Base-by-base conservation (phyloP, 1,284 basidiomycete genomes). In the Mycosarcoma mackinlayi region DNA sequence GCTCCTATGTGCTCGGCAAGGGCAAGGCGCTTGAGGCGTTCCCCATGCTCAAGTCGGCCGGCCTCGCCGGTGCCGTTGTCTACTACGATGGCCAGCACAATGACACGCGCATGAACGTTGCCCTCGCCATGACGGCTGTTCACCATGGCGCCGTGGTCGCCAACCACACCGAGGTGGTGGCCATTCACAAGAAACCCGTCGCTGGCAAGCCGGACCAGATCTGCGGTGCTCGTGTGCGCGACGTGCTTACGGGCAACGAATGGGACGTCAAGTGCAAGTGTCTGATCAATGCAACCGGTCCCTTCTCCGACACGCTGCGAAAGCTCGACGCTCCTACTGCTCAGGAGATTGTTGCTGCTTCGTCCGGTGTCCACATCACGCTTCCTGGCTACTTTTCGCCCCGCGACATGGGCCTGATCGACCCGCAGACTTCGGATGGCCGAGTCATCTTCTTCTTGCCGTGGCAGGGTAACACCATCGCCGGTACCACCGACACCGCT, bases 11-110 rank as follows among this genome's bases (percentile, higher is more conserved):
- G 73, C 94, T 98, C 90, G 91, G 90, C 57, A 70, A 75, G 81
- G 91, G 92, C 27, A 94, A 94, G 81, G 92, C 95, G 0, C 85
- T 98, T 25, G 93, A 97, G 80, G 89, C 91, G 0, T 98, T 98
- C 86, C 95, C 95, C 1, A 96, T 96, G 92, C 87, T 98, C 74
- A 97, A 97, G 84, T 86, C 87, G 19, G 89, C 94, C n/a, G 93
- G 93, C 24, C 87, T 98, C 16, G 92, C 94, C 28, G 95, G 95
- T 34, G 93, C 93, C 21, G 87, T 98, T 64, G 94, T 98, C 45
- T 98, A 98, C 84, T 97, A 98, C 74, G 95, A 98, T 79, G 94
- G 93, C 49, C 95, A 97, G 85, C 95, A 98, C 85, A 98, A 97
- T 79, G 95, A 98, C 81, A 91, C 95, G 6, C 88, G 95, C 33